Evolutionary conservation across 228 moss, liverwort and hornwort species (phyloP).

Genomic region (Sphagnum fallax): DNA sequence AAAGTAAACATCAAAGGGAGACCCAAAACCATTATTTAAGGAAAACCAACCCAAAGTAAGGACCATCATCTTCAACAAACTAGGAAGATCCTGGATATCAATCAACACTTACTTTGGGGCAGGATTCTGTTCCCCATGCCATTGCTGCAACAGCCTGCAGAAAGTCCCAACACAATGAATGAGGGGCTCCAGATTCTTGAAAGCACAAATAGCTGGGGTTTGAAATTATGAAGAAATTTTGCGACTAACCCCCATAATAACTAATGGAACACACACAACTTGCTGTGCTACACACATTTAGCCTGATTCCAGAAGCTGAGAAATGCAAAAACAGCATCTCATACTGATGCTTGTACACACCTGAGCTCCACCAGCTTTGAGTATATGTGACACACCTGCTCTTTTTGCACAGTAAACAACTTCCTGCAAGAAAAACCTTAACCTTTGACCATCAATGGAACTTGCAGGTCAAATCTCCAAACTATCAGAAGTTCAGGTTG

Average conservation of each 20-base stretch:
- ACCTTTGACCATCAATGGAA: background rate
- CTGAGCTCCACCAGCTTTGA: conserved; percentile 98
- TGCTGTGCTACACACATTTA: too few species aligned
- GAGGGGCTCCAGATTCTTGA: too few species aligned
- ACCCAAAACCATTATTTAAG: background rate
- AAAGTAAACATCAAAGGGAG: background rate
- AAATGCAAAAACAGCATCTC: too few species aligned
- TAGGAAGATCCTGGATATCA: background rate
- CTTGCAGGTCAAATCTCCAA: background rate
- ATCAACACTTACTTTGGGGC: conserved; percentile 66
- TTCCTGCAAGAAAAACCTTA: conserved; percentile 57
- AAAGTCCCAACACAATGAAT: conserved; percentile 1
- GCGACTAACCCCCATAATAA: too few species aligned
- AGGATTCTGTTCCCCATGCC: conserved; percentile 94
- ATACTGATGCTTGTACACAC: conserved; percentile 18
- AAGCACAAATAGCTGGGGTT: too few species aligned
- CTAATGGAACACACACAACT: too few species aligned
- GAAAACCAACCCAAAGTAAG: too few species aligned
- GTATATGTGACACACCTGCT: conserved; percentile 80
- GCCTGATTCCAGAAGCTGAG: too few species aligned
- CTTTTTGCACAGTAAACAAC: conserved; percentile 89
- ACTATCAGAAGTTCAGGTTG: background rate
- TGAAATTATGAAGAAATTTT: too few species aligned
- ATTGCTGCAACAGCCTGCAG: conserved; percentile 93
- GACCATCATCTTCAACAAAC: background rate